These are phyloP conservation scores for Mrakia blollopis DNA, from an alignment of 768 basidiomycete genomes.

Conservation along the genomic window DNA sequence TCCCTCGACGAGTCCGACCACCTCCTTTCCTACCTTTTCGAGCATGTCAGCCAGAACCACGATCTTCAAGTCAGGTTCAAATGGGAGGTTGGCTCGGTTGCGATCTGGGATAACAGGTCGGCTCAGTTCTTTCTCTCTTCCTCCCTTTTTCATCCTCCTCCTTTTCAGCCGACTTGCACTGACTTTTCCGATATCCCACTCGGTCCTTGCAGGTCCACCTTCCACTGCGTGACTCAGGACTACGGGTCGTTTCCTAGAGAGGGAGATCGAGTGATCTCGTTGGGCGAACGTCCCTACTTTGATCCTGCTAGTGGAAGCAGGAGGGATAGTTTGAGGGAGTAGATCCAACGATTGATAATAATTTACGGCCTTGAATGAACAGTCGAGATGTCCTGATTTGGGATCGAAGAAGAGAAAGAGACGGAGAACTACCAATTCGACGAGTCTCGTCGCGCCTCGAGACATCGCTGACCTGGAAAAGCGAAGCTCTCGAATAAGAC, in stretches of 20 bases:
- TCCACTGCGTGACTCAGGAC: slow-evolving; percentile 26
- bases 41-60: slow-evolving; percentile 56
- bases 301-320: slow-evolving; percentile 10
- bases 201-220: neutral
- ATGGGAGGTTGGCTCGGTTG: slow-evolving; percentile 54
- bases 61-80: slow-evolving; percentile 53
- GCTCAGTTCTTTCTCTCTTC: slow-evolving; percentile 38
- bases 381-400: too few relatives aligned
- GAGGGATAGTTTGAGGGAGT: neutral
- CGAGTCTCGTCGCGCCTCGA: too few relatives aligned
- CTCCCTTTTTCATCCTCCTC: too few relatives aligned
- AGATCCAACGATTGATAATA: neutral
- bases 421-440: too few relatives aligned
- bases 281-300: slow-evolving; percentile 24
- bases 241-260: neutral
- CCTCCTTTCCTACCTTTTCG: slow-evolving; percentile 51
- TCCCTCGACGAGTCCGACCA: slow-evolving; percentile 54
- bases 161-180: neutral
- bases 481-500: too few relatives aligned
- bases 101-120: slow-evolving; percentile 62
- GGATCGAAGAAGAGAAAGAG: too few relatives aligned
- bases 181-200: neutral
- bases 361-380: too few relatives aligned
- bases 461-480: too few relatives aligned
- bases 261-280: slow-evolving; percentile 23